These are phyloP conservation scores for Aspergillus sp. DNA, from an alignment of 2,329 filamentous ascomycete species.

Conservation along the genomic window DNA sequence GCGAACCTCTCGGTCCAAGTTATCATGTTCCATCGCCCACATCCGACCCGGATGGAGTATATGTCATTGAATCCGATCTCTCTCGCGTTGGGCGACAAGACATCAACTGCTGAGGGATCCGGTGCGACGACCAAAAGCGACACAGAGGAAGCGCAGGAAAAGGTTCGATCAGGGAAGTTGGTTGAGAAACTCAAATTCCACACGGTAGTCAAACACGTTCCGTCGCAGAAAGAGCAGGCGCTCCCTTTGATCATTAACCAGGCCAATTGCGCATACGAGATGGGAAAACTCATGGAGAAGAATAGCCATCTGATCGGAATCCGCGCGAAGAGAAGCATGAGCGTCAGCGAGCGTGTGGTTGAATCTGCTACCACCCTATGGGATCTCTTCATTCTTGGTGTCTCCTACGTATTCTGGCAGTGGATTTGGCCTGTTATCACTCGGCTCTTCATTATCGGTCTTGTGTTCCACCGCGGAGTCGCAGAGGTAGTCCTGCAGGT, in stretches of 20 bases:
- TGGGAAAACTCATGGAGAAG: constrained; percentile 77
- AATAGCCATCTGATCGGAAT: constrained; percentile 81
- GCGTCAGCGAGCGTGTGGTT: constrained; percentile 88
- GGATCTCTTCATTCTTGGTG: constrained; percentile 61
- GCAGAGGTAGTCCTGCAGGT: constrained; percentile 73
- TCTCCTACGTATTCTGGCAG: constrained; percentile 64
- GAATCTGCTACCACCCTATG: constrained; percentile 84
- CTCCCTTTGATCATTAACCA: constrained; percentile 80
- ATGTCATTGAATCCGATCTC: constrained; percentile 86
- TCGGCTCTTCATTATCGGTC: constrained; percentile 63
- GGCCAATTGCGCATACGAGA: constrained; percentile 91
- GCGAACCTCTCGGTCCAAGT: constrained; percentile 72
- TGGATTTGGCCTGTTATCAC: constrained; percentile 75
- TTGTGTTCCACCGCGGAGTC: constrained; percentile 71
- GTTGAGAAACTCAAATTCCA: constrained; percentile 85
- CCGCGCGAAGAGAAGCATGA: constrained; percentile 74
- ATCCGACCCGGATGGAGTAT: constrained; percentile 89
- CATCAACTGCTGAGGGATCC: constrained; percentile 28
- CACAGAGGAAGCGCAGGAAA: constrained; percentile 63
- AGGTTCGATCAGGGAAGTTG: constrained; percentile 58
- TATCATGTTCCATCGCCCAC: constrained; percentile 79
- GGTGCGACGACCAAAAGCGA: constrained; percentile 51
- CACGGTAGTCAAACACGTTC: constrained; percentile 68
- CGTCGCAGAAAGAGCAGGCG: constrained; percentile 75
- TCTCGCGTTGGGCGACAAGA: constrained; percentile 72